Percentiles rank a stretch among this genome's conserved stretches.
These are phyloP conservation scores for Wickerhamiella infanticola DNA, from an alignment of 1,139 yeast genomes.

Conservation along the genomic window DNA sequence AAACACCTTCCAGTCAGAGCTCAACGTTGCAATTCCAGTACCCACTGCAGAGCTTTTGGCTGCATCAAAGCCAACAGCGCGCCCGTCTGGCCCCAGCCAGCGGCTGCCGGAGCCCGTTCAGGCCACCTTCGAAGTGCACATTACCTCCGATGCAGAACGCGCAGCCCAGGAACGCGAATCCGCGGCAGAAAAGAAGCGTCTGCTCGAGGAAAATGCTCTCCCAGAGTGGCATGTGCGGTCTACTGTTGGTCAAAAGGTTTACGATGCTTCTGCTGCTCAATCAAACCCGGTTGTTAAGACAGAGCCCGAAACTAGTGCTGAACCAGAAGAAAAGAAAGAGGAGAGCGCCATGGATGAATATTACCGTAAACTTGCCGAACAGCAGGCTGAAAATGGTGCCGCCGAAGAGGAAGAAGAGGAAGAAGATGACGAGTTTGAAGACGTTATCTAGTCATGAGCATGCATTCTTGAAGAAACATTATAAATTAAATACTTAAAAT, in stretches of 20 bases:
- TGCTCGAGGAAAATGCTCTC: conserved; percentile 74
- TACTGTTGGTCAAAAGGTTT: conserved; percentile 51
- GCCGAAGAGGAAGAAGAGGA: conserved; percentile 40
- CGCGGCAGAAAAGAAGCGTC: conserved; percentile 43
- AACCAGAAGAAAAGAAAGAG: conserved; percentile 32
- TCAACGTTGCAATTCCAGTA: conserved; percentile 71
- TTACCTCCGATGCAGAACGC: conserved; percentile 81
- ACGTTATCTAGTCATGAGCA: conserved; percentile 17
- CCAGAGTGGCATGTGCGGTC: conserved; percentile 94
- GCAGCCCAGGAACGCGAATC: conserved; percentile 39
- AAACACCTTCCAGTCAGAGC: conserved; percentile 67
- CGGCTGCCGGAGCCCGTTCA: conserved; percentile 15
- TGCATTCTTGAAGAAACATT: neutral
- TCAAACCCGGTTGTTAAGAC: conserved; percentile 6
- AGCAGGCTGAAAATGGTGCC: conserved; percentile 43
- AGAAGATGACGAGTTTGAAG: conserved; percentile 38
- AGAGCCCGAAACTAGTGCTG: conserved; percentile 9
- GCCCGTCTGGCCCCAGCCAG: conserved; percentile 14
- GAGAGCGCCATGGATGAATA: conserved; percentile 65
- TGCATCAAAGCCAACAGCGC: conserved; percentile 15
- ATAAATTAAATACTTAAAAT: conserved; percentile 29
- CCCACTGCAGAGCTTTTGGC: conserved; percentile 29
- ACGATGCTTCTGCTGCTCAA: neutral
- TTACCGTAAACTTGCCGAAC: conserved; percentile 53
- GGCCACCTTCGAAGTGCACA: conserved; percentile 73